phyloP scores from a whole-genome alignment of 495 filamentous ascomycete species.

The Penicillium salamii region DNA sequence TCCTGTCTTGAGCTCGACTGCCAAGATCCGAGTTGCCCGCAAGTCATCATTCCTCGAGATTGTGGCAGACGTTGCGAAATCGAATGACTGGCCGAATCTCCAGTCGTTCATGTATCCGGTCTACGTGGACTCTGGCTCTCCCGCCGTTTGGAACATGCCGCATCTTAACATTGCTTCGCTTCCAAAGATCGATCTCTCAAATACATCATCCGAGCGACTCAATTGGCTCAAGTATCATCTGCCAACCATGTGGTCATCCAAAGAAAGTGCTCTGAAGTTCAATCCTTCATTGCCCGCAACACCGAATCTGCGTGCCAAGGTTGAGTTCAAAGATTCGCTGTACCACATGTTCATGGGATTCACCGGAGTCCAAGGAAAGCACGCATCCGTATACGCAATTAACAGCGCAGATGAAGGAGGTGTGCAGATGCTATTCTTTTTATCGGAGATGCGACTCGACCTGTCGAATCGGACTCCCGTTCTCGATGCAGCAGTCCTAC shows the following conservation, averaged over 20 bases:
- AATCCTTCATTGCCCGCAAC: neutral
- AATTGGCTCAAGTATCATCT: neutral
- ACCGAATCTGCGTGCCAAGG: neutral
- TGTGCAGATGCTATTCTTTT: constrained; percentile 16
- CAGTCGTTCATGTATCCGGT: neutral
- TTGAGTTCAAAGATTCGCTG: constrained; percentile 49
- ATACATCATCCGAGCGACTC: neutral
- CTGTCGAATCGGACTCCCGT: constrained; percentile 30
- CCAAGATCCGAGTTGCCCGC: neutral
- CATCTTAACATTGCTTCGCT: neutral
- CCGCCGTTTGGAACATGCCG: neutral
- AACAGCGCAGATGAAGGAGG: constrained; percentile 23
- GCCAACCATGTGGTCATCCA: neutral
- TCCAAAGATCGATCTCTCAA: neutral
- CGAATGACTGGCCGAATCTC: neutral
- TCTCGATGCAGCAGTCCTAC: constrained; percentile 48
- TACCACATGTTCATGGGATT: constrained; percentile 45
- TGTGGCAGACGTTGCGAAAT: neutral
- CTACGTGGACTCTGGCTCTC: neutral
- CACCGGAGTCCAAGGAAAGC: constrained; percentile 26
- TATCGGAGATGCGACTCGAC: constrained; percentile 14
- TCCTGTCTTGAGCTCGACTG: neutral
- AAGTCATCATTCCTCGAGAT: neutral
- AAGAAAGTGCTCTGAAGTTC: neutral
- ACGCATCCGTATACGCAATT: constrained; percentile 32